Conservation (phyloP, 768 basidiomycete genomes). For the Galerina sulciceps region DNA sequence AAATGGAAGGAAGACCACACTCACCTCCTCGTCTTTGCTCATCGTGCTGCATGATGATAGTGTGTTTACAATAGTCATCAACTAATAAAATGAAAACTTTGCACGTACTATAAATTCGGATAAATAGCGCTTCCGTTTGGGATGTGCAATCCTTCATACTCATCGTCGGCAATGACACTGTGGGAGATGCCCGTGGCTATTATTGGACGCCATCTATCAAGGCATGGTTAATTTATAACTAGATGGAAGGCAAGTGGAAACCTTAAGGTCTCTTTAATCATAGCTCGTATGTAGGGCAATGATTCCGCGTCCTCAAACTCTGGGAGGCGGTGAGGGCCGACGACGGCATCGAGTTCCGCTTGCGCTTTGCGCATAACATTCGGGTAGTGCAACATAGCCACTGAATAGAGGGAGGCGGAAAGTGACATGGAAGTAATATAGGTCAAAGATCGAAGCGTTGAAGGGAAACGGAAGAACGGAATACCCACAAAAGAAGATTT, state of each 20-base stretch:
- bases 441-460: background rate
- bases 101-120: conserved; percentile 25
- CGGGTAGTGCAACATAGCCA: conserved; percentile 37
- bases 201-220: conserved; percentile 30
- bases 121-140: conserved; percentile 34
- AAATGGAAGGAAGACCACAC: background rate
- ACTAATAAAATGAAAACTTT: background rate
- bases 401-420: conserved; percentile 13
- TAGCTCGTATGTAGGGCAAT: conserved; percentile 28
- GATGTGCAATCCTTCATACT: conserved; percentile 39
- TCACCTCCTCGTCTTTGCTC: conserved; percentile 19
- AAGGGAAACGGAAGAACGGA: background rate
- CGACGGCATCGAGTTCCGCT: conserved; percentile 36
- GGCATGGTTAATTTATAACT: background rate
- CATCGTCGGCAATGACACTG: conserved; percentile 35
- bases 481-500: conserved; percentile 18
- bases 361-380: conserved; percentile 35
- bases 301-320: conserved; percentile 31
- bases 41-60: conserved; percentile 3
- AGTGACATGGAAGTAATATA: conserved; percentile 19
- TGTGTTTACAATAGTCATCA: background rate
- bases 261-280: conserved; percentile 29
- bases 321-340: conserved; percentile 34
- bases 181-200: conserved; percentile 38
- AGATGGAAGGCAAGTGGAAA: conserved; percentile 30